phyloP scores from a whole-genome alignment of 257 asterid genomes.

The Coffea canephora region DNA sequence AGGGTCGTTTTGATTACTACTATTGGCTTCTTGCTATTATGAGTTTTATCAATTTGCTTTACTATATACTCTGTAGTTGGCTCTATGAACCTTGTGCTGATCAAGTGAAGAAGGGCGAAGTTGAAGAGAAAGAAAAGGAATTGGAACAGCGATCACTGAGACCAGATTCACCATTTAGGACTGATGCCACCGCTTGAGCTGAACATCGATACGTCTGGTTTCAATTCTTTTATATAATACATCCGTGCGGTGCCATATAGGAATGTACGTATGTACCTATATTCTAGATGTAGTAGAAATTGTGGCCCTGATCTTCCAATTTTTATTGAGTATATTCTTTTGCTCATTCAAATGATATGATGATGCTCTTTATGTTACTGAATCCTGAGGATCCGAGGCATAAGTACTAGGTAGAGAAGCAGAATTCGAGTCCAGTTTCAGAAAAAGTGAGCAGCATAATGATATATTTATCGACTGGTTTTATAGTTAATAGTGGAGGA shows the following conservation, averaged over 20 bases:
- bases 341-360: too few species aligned
- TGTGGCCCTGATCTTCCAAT: background rate
- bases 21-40: conserved; percentile 56
- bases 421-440: too few species aligned
- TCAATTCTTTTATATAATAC: too few species aligned
- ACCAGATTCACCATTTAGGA: background rate
- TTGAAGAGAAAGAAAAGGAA: conserved; percentile 16
- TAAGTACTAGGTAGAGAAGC: too few species aligned
- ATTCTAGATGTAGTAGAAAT: background rate
- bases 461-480: too few species aligned
- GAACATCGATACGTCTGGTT: background rate
- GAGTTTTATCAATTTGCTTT: conserved; percentile 36
- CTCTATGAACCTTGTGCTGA: conserved; percentile 50
- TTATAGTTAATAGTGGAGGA: too few species aligned
- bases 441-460: too few species aligned
- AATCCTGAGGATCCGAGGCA: too few species aligned
- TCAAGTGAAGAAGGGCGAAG: conserved; percentile 12
- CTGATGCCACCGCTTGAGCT: background rate
- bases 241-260: too few species aligned
- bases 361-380: too few species aligned
- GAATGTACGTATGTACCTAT: too few species aligned
- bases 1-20: conserved; percentile 56
- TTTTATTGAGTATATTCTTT: too few species aligned
- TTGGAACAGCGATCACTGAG: conserved; percentile 17
- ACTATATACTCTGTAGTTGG: conserved; percentile 52